Evolutionary conservation across 768 basidiomycete species (phyloP).

Genomic region (Boletus patriciae): DNA sequence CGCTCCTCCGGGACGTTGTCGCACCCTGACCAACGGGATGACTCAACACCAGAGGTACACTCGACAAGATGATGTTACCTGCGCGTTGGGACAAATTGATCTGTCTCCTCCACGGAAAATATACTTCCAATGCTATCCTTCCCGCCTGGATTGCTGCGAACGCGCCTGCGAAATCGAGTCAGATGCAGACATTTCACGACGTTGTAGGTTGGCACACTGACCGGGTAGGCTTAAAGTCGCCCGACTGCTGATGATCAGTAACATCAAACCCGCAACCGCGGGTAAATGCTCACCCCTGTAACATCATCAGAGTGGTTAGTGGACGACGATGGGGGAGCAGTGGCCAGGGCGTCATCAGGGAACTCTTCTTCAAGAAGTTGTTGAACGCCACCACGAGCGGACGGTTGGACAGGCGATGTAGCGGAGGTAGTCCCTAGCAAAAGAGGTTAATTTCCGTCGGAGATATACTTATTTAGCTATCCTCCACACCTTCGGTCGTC

Average conservation of each 20-base stretch:
- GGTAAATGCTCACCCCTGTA: background rate
- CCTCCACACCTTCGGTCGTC: constrained; percentile 18
- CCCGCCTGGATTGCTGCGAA: constrained; percentile 35
- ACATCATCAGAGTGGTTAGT: background rate
- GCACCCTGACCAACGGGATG: constrained; percentile 44
- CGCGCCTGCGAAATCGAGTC: constrained; percentile 30
- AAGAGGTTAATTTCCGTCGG: background rate
- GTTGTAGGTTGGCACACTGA: constrained; percentile 20
- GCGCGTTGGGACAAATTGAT: constrained; percentile 68
- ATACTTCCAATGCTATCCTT: constrained; percentile 33
- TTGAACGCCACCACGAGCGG: background rate
- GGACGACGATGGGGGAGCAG: constrained; percentile 46
- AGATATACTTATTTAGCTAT: background rate
- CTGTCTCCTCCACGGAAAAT: constrained; percentile 46
- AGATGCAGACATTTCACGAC: background rate
- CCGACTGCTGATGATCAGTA: constrained; percentile 2
- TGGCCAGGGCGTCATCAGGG: constrained; percentile 58
- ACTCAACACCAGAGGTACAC: background rate
- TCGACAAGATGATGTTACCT: constrained; percentile 40
- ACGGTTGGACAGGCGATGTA: constrained; percentile 4
- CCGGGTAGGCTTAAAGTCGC: constrained; percentile 50
- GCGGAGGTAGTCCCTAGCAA: constrained; percentile 11
- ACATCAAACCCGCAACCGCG: background rate
- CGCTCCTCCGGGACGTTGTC: constrained; percentile 65
- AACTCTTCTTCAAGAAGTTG: constrained; percentile 36